Conservation (phyloP, 2,329 filamentous ascomycete genomes). For the Exserohilum turcica region DNA sequence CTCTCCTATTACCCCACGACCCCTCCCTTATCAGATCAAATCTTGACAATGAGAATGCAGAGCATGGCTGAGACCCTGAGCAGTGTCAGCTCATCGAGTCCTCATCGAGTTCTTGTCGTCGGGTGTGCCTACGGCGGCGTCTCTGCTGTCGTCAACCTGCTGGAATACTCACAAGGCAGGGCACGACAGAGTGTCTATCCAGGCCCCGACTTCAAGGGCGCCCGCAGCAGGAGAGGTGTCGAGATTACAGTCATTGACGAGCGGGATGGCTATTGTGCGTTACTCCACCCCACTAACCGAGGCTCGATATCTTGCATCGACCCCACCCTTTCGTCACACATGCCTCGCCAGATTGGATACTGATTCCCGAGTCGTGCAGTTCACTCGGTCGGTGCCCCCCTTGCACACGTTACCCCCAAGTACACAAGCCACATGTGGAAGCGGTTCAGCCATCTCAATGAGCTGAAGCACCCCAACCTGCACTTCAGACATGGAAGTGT, state of each 20-base stretch:
- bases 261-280: constrained; percentile 80
- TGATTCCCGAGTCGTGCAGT: constrained; percentile 53
- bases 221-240: constrained; percentile 58
- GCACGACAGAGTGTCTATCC: constrained; percentile 53
- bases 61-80: constrained; percentile 31
- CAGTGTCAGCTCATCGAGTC: constrained; percentile 37
- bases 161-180: constrained; percentile 66
- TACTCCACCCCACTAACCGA: constrained; percentile 25
- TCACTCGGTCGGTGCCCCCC: constrained; percentile 76
- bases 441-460: constrained; percentile 68
- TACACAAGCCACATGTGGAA: constrained; percentile 74
- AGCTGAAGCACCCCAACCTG: constrained; percentile 67
- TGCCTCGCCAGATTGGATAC: constrained; percentile 17
- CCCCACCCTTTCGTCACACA: constrained; percentile 10
- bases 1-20: constrained; percentile 4
- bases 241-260: constrained; percentile 78
- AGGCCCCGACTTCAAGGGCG: constrained; percentile 44
- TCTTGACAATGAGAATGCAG: constrained; percentile 38
- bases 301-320: constrained; percentile 7
- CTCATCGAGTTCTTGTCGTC: constrained; percentile 62
- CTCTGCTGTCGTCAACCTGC: constrained; percentile 67
- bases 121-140: constrained; percentile 77
- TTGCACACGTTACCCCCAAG: constrained; percentile 67
- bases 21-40: constrained; percentile 20
- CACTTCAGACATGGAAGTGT: constrained; percentile 70